phyloP scores from a whole-genome alignment of 768 basidiomycete species.

The Boletus reticuloceps region DNA sequence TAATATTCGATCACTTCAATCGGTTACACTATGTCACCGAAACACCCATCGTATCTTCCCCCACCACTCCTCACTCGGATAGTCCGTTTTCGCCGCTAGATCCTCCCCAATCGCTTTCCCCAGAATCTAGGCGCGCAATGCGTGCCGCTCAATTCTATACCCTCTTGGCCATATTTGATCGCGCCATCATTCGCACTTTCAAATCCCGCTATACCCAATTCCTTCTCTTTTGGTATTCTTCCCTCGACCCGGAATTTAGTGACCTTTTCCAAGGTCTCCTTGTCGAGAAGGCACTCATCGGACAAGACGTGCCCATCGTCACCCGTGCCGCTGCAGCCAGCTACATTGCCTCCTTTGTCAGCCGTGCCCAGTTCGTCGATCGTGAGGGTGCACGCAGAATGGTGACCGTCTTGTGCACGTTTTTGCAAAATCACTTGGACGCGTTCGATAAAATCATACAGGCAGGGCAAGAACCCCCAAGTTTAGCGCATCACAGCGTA shows the following conservation, averaged over 20 bases:
- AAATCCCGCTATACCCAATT: conserved; percentile 98
- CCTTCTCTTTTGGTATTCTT: conserved; percentile 93
- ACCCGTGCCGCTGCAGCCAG: conserved; percentile 91
- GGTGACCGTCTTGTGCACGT: conserved; percentile 82
- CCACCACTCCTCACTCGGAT: not conserved
- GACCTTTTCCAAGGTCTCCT: conserved; percentile 95
- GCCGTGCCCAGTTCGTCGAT: conserved; percentile 84
- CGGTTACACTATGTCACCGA: conserved; percentile 36
- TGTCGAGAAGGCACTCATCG: conserved; percentile 84
- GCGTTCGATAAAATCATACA: conserved; percentile 53
- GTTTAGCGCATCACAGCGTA: conserved; percentile 53
- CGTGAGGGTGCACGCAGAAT: conserved; percentile 70
- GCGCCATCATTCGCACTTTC: conserved; percentile 91
- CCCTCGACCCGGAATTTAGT: conserved; percentile 82
- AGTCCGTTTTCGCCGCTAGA: conserved; percentile 18
- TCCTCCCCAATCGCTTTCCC: conserved; percentile 25
- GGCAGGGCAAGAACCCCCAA: conserved; percentile 32
- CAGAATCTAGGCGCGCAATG: conserved; percentile 36
- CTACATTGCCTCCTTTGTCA: conserved; percentile 91
- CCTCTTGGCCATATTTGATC: conserved; percentile 91
- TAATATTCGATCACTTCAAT: conserved; percentile 85
- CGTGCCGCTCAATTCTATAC: conserved; percentile 74
- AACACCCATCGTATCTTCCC: conserved; percentile 15
- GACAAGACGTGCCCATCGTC: conserved; percentile 55
- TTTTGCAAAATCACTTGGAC: conserved; percentile 74